These are phyloP conservation scores for Pseudocercospora eumusae DNA, from an alignment of 2,329 filamentous ascomycete species.

Conservation along the genomic window DNA sequence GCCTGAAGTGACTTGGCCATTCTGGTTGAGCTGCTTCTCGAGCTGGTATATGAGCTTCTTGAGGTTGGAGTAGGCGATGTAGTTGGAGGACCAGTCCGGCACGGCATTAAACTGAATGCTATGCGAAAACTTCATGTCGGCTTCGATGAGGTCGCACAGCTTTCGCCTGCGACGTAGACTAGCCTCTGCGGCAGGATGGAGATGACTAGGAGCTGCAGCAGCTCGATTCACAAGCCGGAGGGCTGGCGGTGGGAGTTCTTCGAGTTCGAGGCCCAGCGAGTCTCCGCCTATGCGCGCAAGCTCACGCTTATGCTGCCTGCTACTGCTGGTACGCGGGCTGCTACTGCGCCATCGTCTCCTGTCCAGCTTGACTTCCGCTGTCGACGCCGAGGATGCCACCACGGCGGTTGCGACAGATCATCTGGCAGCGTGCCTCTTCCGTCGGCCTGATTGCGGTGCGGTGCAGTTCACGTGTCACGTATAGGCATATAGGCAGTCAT, in stretches of 20 bases:
- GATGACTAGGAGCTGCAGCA: neutral
- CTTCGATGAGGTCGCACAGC: constrained; percentile 68
- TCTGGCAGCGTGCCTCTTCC: constrained; percentile 7
- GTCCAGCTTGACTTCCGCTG: constrained; percentile 15
- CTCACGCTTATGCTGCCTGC: neutral
- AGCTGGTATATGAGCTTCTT: constrained; percentile 98
- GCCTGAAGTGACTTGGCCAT: constrained; percentile 23
- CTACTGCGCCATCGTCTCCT: constrained; percentile 18
- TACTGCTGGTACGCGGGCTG: constrained; percentile 12
- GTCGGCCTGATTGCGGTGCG: constrained; percentile 4
- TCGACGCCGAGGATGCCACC: constrained; percentile 15
- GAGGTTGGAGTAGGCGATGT: constrained; percentile 96
- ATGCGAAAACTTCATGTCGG: constrained; percentile 99
- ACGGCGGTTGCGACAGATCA: constrained; percentile 13
- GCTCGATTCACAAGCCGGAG: constrained; percentile 12
- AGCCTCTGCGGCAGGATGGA: constrained; percentile 17
- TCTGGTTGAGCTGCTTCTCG: constrained; percentile 76
- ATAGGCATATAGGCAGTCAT: no score
- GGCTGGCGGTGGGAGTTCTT: constrained; percentile 31
- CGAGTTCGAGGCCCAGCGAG: constrained; percentile 33
- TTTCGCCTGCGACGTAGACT: constrained; percentile 53
- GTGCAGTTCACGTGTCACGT: constrained; percentile 8
- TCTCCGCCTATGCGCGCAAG: constrained; percentile 6
- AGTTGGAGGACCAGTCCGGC: constrained; percentile 98
- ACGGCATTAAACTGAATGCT: constrained; percentile 99